Conservation (phyloP, 192 early-diverging fungal genomes). For the Entomortierella lignicola region DNA sequence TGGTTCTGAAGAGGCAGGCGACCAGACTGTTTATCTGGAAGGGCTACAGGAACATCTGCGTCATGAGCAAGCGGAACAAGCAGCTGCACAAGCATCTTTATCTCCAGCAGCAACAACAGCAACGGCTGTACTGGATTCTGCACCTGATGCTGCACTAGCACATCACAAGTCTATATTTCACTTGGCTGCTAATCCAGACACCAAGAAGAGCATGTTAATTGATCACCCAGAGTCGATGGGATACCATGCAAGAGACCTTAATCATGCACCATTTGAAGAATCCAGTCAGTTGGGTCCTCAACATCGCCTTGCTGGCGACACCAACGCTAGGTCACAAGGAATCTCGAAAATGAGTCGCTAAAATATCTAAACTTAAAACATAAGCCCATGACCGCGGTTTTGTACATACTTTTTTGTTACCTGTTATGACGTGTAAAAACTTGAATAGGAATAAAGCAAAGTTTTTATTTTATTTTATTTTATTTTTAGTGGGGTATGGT, state of each 20-base stretch:
- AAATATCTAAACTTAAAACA: background rate
- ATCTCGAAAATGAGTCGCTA: constrained; percentile 24
- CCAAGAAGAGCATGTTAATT: constrained; percentile 26
- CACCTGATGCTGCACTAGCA: constrained; percentile 14
- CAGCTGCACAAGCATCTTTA: constrained; percentile 2
- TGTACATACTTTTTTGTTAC: constrained; percentile 1
- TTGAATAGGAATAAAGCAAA: too few relatives aligned
- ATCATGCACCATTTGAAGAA: constrained; percentile 16
- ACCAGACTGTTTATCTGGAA: constrained; percentile 37
- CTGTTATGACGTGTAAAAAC: too few relatives aligned
- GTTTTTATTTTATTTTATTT: constrained; percentile 4
- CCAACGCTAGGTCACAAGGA: background rate
- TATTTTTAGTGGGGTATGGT: background rate
- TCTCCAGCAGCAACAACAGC: background rate
- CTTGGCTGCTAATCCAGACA: constrained; percentile 34
- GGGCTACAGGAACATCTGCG: constrained; percentile 11
- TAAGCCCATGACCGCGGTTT: background rate
- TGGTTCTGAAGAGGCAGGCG: constrained; percentile 39
- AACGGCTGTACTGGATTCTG: constrained; percentile 8
- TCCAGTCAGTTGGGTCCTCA: background rate
- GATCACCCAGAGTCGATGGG: constrained; percentile 38
- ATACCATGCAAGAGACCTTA: constrained; percentile 28
- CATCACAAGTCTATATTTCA: constrained; percentile 41
- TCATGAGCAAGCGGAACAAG: background rate
- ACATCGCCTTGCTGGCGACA: background rate